Conservation (phyloP, 257 asterid species). For the Salvia rosmarinus region DNA sequence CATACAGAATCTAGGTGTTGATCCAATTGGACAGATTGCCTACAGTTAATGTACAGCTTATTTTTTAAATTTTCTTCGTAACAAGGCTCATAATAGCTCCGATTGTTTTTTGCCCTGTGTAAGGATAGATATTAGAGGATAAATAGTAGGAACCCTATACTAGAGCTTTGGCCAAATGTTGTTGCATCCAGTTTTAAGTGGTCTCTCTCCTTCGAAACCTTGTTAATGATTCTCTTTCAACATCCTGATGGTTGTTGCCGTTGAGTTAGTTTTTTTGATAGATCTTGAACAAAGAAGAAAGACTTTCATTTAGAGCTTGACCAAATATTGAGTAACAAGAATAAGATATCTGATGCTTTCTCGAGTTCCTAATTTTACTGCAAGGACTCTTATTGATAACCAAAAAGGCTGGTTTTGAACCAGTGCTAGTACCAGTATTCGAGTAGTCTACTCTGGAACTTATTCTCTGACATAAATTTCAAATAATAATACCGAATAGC, state of each 20-base stretch:
- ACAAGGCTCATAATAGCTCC: constrained; percentile 6
- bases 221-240: constrained; percentile 5
- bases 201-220: not conserved
- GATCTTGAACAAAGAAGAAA: not conserved
- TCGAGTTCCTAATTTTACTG: not conserved
- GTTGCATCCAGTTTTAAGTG: constrained; percentile 1
- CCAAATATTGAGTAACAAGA: constrained; percentile 4
- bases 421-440: not conserved
- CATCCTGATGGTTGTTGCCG: not conserved
- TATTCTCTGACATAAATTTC: not conserved
- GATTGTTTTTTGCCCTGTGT: not conserved
- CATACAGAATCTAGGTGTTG: not conserved
- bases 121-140: constrained; percentile 1
- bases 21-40: not conserved
- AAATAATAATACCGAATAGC: not conserved
- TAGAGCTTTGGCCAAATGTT: not conserved
- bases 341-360: constrained; percentile 18
- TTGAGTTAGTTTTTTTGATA: constrained; percentile 5
- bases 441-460: not conserved
- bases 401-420: constrained; percentile 4
- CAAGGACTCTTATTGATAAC: not conserved
- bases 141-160: not conserved
- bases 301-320: not conserved
- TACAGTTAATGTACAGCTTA: not conserved
- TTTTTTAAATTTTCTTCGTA: no score